Conservation (phyloP, 495 filamentous ascomycete genomes). For the Penicillium diatomitis region DNA sequence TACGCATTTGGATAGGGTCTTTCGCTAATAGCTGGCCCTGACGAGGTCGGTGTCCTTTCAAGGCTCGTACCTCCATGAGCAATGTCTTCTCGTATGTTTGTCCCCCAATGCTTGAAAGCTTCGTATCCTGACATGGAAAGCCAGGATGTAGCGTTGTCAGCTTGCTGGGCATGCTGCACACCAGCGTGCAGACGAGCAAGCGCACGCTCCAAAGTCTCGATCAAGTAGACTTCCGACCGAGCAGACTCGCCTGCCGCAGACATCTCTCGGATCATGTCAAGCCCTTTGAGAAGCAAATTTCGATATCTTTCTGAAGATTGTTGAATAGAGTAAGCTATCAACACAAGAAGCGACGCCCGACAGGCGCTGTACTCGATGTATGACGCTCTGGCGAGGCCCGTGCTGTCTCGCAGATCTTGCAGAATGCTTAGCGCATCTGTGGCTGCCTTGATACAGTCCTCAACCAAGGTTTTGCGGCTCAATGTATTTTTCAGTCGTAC, state of each 20-base stretch:
- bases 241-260: constrained; percentile 25
- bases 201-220: constrained; percentile 26
- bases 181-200: constrained; percentile 3
- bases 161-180: not conserved
- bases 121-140: not conserved
- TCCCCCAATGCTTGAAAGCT: not conserved
- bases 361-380: constrained; percentile 33
- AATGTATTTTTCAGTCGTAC: not conserved
- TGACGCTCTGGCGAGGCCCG: constrained; percentile 25
- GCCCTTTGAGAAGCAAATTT: constrained; percentile 12
- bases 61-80: not conserved
- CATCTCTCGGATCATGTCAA: constrained; percentile 29
- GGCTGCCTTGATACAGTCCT: not conserved
- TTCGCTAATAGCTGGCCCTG: too few relatives aligned
- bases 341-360: constrained; percentile 24
- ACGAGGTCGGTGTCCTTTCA: not conserved
- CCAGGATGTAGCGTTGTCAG: too few relatives aligned
- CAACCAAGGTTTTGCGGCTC: not conserved
- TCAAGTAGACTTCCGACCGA: constrained; percentile 22
- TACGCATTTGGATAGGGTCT: too few relatives aligned
- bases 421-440: not conserved
- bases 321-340: constrained; percentile 21
- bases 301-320: constrained; percentile 3
- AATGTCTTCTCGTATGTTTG: not conserved
- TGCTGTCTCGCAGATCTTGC: not conserved